Percentiles rank a stretch among this genome's conserved stretches.
Conservation (phyloP, 805 yeast genomes). For the Starmera amethionina region DNA sequence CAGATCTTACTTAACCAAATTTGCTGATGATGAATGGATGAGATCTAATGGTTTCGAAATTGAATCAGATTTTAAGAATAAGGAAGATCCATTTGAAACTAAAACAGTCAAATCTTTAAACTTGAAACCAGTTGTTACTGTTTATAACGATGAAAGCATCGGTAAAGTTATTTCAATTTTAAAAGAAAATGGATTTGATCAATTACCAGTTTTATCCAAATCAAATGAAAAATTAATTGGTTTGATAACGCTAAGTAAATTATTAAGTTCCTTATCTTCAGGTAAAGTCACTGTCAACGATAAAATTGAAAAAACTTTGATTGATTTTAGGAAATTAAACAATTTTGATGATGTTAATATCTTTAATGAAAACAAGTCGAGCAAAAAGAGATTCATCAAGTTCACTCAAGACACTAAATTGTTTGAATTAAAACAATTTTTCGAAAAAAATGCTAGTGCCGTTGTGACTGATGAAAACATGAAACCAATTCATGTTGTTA, state of each 20-base stretch:
- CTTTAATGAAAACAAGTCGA: slow-evolving; percentile 49
- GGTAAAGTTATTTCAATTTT: slow-evolving; percentile 58
- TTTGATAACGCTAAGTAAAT: slow-evolving; percentile 63
- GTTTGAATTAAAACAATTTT: slow-evolving; percentile 62
- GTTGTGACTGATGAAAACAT: slow-evolving; percentile 63
- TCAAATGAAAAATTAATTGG: slow-evolving; percentile 51
- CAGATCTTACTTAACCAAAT: slow-evolving; percentile 79
- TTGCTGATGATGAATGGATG: slow-evolving; percentile 90
- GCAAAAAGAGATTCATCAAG: slow-evolving; percentile 56
- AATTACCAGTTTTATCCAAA: slow-evolving; percentile 60
- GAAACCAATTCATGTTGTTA: slow-evolving; percentile 75
- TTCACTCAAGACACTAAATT: slow-evolving; percentile 60
- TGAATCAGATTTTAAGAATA: slow-evolving; percentile 35
- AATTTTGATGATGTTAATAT: slow-evolving; percentile 51
- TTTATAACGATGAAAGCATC: slow-evolving; percentile 47
- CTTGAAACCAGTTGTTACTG: slow-evolving; percentile 74
- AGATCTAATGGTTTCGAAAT: slow-evolving; percentile 58
- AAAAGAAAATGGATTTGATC: slow-evolving; percentile 74
- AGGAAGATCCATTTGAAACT: slow-evolving; percentile 35
- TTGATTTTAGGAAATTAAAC: slow-evolving; percentile 66
- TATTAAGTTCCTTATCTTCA: slow-evolving; percentile 57
- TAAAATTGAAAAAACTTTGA: slow-evolving; percentile 47
- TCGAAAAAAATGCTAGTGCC: slow-evolving; percentile 79
- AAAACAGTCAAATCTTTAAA: slow-evolving; percentile 61
- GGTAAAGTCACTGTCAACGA: slow-evolving; percentile 47